Evolutionary conservation across 129 eudicot genomes (phyloP), one percentile per base, ranked within the genome.

Genomic region (Artemisia argyi): DNA sequence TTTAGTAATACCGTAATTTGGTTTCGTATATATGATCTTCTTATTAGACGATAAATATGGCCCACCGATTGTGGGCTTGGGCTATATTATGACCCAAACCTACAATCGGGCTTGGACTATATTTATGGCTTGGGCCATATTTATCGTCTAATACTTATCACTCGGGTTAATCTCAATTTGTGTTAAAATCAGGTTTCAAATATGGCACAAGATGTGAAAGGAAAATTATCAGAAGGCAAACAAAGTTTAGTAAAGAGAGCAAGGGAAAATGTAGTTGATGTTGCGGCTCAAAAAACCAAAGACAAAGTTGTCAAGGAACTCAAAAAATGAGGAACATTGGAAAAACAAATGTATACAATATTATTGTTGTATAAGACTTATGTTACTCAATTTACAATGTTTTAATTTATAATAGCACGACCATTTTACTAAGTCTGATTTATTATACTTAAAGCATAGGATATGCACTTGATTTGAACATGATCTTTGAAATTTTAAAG

Each of bases 271-370:
- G 65, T 73, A 0, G 61, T 80, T 8, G 76, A 78, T 6, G 76
- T 73, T 57, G 85, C 73, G 2, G 74, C 85, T 3, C 75, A 82
- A 54, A 72, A 65, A 14, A 75, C 81, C 48, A 83, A 77, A 68
- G 84, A 80, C 24, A 59, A 73, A 42, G 78, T 69, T 17, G 53
- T 52, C 8, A 75, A 72, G n/a, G 68, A 82, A 39, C 22, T 78
- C 0, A 78, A 58, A 69, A 55, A 60, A 17, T 32, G 39, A 63
- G 11, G 44, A 78, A 17, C 55, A 15, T 52, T 52, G 57, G 17
- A 52, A 14, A 12, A 52, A 7, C 17, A 12, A 52, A 52, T 52
- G 12, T 13, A 6, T 3, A 12, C 1, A 3, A 52, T 52, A 52
- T 52, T 16, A 52, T 42, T 15, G 4, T 3, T 8, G 1, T 57